Conservation (phyloP, 2,329 filamentous ascomycete species). For the Corniculantispora saksenae region DNA sequence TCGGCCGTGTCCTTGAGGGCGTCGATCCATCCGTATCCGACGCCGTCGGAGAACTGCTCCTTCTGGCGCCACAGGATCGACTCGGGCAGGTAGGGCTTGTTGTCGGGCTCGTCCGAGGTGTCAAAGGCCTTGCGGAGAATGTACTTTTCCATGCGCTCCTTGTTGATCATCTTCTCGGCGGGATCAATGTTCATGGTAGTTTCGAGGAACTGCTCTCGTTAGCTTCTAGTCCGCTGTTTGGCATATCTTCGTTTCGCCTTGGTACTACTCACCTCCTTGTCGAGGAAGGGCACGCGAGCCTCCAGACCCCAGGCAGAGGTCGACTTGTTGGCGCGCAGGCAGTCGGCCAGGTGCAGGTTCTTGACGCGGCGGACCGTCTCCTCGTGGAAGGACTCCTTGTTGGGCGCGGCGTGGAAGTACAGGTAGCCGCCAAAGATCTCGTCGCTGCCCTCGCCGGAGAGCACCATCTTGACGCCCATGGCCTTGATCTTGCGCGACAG, state of each 20-base stretch:
- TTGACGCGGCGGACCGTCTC: slow-evolving; percentile 94
- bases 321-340: slow-evolving; percentile 97
- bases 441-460: slow-evolving; percentile 94
- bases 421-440: slow-evolving; percentile 98
- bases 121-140: slow-evolving; percentile 98
- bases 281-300: slow-evolving; percentile 95
- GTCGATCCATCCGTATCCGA: slow-evolving; percentile 99
- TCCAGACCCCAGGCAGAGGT: slow-evolving; percentile 98
- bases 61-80: slow-evolving; percentile 98
- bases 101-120: slow-evolving; percentile 79
- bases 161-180: slow-evolving; percentile 91
- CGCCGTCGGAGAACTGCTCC: slow-evolving; percentile 98
- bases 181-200: slow-evolving; percentile 92
- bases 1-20: slow-evolving; percentile 93
- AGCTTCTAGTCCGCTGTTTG: not conserved
- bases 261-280: slow-evolving; percentile 68
- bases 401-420: slow-evolving; percentile 94
- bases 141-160: slow-evolving; percentile 92
- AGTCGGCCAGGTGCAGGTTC: slow-evolving; percentile 95
- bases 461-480: slow-evolving; percentile 99
- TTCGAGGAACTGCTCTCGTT: slow-evolving; percentile 73
- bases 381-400: slow-evolving; percentile 90
- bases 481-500: slow-evolving; percentile 98
- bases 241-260: slow-evolving; percentile 21
- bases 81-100: slow-evolving; percentile 86